Evolutionary conservation across 2,329 filamentous ascomycete genomes (phyloP), one percentile per base, ranked within the genome.

Genomic region (Aureobasidium subglaciale): DNA sequence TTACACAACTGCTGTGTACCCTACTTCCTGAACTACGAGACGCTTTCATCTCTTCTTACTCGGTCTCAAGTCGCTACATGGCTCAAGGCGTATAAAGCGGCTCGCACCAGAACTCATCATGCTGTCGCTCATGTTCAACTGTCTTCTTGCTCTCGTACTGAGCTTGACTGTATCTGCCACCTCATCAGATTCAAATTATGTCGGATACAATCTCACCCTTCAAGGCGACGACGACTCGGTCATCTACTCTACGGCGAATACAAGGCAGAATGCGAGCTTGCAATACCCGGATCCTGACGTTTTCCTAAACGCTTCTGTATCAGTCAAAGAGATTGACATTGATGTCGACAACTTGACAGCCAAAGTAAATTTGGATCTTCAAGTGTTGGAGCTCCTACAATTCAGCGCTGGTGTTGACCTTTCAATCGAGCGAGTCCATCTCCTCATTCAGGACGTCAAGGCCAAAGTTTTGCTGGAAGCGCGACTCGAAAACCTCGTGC

Each of bases 331-430:
- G 63, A 84, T 85, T 68, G 72, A 75, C 65, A 75, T 85, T 56
- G 72, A 77, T 46, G 81, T 84, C 11, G 71, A 79, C 58, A 83
- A 84, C 62, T 73, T 84, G 55, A 81, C 78, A 1, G 81, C 81
- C 10, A 81, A 82, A 63, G 75, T 82, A 66, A 84, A 82, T 63
- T 72, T 83, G 29, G 78, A 82, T 58, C 79, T 79, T 5, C 76
- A 82, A 64, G 80, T 84, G 9, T 72, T 83, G 37, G 74, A 77
- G 59, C 72, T 84, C 41, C 75, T 84, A 41, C 70, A 76, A 56
- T 83, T 84, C 73, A 82, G 78, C 61, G 82, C 82, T 2, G 82
- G 81, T 42, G 81, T 85, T 34, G 78, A 81, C 63, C 73, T 79
- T 2, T 77, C 73, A 49, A 79, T 84, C 69, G 77, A 82, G 62